A percentile compares a stretch with the other conserved stretches of the same genome.
These are phyloP conservation scores for Biscogniauxia mediterranea DNA, from an alignment of 2,329 filamentous ascomycete genomes.

Conservation along the genomic window DNA sequence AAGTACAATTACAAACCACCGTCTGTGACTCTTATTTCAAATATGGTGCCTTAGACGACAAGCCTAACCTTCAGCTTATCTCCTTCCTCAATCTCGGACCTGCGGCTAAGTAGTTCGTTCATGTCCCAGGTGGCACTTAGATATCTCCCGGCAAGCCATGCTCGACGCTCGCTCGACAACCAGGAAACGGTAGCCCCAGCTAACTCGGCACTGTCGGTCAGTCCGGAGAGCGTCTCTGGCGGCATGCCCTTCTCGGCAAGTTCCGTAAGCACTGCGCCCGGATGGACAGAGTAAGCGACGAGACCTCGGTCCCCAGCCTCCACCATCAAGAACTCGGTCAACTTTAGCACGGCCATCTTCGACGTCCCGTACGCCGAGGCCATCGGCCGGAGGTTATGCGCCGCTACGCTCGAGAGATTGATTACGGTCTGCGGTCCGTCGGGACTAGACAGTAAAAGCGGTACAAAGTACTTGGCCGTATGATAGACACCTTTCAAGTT, in stretches of 20 bases:
- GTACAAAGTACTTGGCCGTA: constrained; percentile 20
- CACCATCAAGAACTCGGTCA: constrained; percentile 20
- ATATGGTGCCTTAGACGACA: constrained; percentile 10
- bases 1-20: too few relatives aligned
- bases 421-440: constrained; percentile 15
- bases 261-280: constrained; percentile 20
- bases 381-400: constrained; percentile 15
- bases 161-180: constrained; percentile 31
- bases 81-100: constrained; percentile 33
- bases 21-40: too few relatives aligned
- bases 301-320: constrained; percentile 17
- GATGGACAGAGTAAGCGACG: constrained; percentile 20
- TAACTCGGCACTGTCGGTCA: constrained; percentile 21
- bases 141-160: constrained; percentile 39
- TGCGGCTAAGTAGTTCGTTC: constrained; percentile 33
- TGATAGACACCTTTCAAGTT: constrained; percentile 21
- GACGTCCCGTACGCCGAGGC: constrained; percentile 15
- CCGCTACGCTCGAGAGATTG: constrained; percentile 19
- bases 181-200: constrained; percentile 29
- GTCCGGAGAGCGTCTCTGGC: constrained; percentile 9
- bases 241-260: constrained; percentile 20
- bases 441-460: constrained; percentile 13
- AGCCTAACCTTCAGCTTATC: constrained; percentile 37
- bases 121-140: constrained; percentile 39
- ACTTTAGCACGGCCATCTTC: constrained; percentile 16